A percentile compares a stretch with the other conserved stretches of the same genome.
These are phyloP conservation scores for Boeremia exigua DNA, from an alignment of 2,329 filamentous ascomycete genomes.

Conservation along the genomic window DNA sequence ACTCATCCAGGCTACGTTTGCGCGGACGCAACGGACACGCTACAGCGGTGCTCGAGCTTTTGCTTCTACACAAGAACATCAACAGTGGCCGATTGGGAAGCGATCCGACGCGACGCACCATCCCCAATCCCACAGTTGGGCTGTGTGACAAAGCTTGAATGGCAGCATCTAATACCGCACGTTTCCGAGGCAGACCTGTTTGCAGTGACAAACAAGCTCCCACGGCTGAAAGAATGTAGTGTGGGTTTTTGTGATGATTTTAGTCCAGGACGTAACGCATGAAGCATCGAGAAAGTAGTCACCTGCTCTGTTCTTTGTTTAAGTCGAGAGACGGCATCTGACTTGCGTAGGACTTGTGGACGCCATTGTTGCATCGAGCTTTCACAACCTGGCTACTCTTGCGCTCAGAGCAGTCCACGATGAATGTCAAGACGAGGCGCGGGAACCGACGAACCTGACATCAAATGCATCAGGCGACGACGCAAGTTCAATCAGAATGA, in stretches of 20 bases:
- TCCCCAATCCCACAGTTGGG: too few species aligned
- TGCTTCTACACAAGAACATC: too few species aligned
- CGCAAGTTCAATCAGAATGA: too few species aligned
- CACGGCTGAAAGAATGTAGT: neutral
- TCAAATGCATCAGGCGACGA: neutral
- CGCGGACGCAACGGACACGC: neutral
- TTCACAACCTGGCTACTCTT: neutral
- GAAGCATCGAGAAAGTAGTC: neutral
- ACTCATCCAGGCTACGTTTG: constrained; percentile 1
- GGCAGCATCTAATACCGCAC: too few species aligned
- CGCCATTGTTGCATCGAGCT: neutral
- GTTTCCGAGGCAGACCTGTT: neutral
- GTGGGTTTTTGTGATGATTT: neutral
- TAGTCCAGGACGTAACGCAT: neutral
- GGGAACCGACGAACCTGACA: neutral
- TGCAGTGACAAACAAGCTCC: neutral
- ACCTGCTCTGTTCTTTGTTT: neutral
- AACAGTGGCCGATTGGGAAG: neutral
- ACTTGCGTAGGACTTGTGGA: too few species aligned
- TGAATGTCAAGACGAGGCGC: neutral
- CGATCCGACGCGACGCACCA: neutral
- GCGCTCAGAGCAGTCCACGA: neutral
- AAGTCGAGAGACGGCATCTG: neutral
- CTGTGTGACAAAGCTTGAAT: too few species aligned
- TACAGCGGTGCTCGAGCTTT: neutral